Base-by-base conservation (phyloP, 495 filamentous ascomycete species). In the Xylona heveae region DNA sequence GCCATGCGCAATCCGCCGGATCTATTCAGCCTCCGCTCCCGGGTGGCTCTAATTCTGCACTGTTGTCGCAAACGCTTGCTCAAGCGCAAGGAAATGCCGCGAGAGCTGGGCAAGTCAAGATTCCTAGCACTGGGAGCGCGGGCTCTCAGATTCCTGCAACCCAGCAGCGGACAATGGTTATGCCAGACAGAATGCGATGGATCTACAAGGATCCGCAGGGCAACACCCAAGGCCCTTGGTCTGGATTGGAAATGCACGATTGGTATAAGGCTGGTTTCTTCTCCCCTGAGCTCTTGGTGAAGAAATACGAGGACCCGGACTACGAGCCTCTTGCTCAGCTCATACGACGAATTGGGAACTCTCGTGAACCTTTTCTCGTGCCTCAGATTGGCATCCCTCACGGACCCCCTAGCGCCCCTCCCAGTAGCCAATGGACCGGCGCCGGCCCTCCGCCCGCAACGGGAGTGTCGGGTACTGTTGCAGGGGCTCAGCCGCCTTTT, bases 221-320 rank as follows among this genome's bases (percentile, higher is more conserved):
- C 24, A 71, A 74, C 28, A 73, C 78, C 21, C 88, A 95, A 51
- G 88, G 88, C 1, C 88, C 88, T 3, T 97, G 82, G 60, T 90
- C 79, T 24, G 88, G 88, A 3, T 59, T 97, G 29, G 88, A 95
- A 51, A 97, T 97, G 88, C 84, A 97, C 44, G 88, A 97, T 43
- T 97, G 88, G 88, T 97, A 92, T 55, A 93, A 94, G 53, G 90
- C 81, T 28, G 82, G 83, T 27, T 97, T 94, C 58, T 97, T 97
- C 54, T 88, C 81, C 6, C 68, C 82, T 0, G 85, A 97, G 37
- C 62, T 97, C 19, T 71, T 84, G 28, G 85, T 97, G 33, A 92
- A 85, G 57, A 90, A 92, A 43, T 54, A 78, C 3, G 88, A 97
- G 52, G 88, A 95, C 41, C 54, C 60, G 0, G 84, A 97, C 24